These are phyloP conservation scores for Suhomyces canberraensis DNA, from an alignment of 805 yeast genomes.

Conservation along the genomic window DNA sequence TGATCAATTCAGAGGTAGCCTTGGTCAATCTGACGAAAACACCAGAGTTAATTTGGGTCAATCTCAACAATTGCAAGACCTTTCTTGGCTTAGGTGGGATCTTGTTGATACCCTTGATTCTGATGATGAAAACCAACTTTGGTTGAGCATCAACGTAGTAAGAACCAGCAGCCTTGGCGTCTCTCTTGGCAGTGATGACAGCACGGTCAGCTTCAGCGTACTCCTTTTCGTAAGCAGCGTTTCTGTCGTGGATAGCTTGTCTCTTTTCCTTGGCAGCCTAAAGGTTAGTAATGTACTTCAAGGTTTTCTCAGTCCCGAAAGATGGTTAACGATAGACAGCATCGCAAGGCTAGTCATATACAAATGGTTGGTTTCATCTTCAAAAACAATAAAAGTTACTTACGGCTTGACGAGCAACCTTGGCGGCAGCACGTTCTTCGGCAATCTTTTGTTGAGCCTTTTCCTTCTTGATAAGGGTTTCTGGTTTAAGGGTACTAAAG, in stretches of 20 bases:
- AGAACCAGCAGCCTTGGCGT: conserved; percentile 90
- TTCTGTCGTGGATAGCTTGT: conserved; percentile 83
- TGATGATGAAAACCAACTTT: conserved; percentile 90
- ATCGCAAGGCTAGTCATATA: conserved; percentile 67
- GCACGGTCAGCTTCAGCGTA: conserved; percentile 91
- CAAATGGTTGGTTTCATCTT: conserved; percentile 49
- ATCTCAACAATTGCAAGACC: conserved; percentile 91
- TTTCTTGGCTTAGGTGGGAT: conserved; percentile 99
- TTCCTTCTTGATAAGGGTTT: conserved; percentile 79
- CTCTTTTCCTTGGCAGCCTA: conserved; percentile 48
- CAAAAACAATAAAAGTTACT: conserved; percentile 47
- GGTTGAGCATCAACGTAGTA: conserved; percentile 94
- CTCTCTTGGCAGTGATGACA: conserved; percentile 81
- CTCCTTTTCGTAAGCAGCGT: conserved; percentile 95
- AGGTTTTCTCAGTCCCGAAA: conserved; percentile 69
- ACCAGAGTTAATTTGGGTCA: conserved; percentile 92
- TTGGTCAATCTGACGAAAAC: conserved; percentile 92
- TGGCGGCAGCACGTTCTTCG: conserved; percentile 77
- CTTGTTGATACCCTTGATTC: conserved; percentile 99
- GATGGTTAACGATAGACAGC: conserved; percentile 81
- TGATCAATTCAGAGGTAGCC: conserved; percentile 90
- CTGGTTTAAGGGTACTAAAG: conserved; percentile 62
- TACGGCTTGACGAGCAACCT: conserved; percentile 76
- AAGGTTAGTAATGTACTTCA: conserved; percentile 32
- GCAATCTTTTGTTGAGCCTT: conserved; percentile 75